Conservation (phyloP, 2,329 filamentous ascomycete genomes). For the Kalaharituber pfeilii region DNA sequence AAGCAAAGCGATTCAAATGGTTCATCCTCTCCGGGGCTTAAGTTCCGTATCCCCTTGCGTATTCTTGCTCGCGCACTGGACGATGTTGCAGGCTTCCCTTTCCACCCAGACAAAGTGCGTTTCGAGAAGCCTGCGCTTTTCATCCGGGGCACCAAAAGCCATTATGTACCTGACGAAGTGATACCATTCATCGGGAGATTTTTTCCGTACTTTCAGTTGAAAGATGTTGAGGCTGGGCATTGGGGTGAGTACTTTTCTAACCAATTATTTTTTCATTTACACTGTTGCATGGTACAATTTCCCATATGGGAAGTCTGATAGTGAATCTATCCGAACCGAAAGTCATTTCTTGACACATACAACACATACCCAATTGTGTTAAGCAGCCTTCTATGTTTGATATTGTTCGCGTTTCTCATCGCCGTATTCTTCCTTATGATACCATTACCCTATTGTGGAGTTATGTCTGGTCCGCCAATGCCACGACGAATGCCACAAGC, state of each 20-base stretch:
- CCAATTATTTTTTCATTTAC: background rate
- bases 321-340: background rate
- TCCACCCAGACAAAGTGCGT: conserved; percentile 47
- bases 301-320: background rate
- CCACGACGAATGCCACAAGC: background rate
- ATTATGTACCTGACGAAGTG: conserved; percentile 64
- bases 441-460: too few species aligned
- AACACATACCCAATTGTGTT: background rate
- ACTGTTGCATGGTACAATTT: background rate
- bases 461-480: background rate
- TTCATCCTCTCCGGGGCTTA: conserved; percentile 31
- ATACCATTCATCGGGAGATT: conserved; percentile 65
- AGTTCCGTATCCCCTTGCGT: conserved; percentile 63
- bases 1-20: conserved; percentile 30
- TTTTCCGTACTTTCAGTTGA: conserved; percentile 59
- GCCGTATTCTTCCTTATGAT: background rate
- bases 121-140: conserved; percentile 70
- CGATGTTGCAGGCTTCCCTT: conserved; percentile 78
- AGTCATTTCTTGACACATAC: background rate
- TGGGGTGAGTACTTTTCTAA: conserved; percentile 37
- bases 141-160: conserved; percentile 57
- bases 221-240: conserved; percentile 62
- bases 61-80: conserved; percentile 50
- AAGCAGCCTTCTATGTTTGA: background rate
- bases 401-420: too few species aligned